These are phyloP conservation scores for Fusarium sambucinum DNA, from an alignment of 2,329 filamentous ascomycete genomes.

Conservation along the genomic window DNA sequence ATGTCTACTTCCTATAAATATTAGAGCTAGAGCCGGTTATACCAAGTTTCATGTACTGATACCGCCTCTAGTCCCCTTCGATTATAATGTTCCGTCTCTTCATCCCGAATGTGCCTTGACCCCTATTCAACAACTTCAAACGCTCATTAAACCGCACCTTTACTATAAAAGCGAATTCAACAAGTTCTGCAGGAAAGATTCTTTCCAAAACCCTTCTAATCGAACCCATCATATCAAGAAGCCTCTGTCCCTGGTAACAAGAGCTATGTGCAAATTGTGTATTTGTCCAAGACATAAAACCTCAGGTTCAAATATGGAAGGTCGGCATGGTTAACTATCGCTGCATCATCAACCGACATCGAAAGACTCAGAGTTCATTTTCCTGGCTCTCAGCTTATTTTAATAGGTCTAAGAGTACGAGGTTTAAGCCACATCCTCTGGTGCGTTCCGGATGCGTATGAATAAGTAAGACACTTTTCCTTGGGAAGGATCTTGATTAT, in stretches of 20 bases:
- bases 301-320: not conserved
- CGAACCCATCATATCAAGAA: not conserved
- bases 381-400: not conserved
- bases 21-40: not conserved
- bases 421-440: not conserved
- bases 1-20: not conserved
- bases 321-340: not conserved
- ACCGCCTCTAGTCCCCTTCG: not conserved
- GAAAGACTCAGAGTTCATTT: not conserved
- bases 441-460: not conserved
- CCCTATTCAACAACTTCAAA: not conserved
- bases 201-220: not conserved
- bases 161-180: too few relatives aligned
- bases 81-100: not conserved
- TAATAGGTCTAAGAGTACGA: not conserved
- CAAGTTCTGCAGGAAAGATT: not conserved
- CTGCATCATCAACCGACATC: not conserved
- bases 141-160: too few relatives aligned
- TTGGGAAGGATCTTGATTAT: not conserved
- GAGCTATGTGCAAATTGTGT: not conserved
- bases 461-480: not conserved
- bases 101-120: not conserved
- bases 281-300: not conserved
- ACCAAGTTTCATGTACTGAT: not conserved
- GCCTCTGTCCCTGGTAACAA: not conserved